These are phyloP conservation scores for Lasiosphaeriaceae sp. DNA, from an alignment of 495 filamentous ascomycete species.

Conservation along the genomic window DNA sequence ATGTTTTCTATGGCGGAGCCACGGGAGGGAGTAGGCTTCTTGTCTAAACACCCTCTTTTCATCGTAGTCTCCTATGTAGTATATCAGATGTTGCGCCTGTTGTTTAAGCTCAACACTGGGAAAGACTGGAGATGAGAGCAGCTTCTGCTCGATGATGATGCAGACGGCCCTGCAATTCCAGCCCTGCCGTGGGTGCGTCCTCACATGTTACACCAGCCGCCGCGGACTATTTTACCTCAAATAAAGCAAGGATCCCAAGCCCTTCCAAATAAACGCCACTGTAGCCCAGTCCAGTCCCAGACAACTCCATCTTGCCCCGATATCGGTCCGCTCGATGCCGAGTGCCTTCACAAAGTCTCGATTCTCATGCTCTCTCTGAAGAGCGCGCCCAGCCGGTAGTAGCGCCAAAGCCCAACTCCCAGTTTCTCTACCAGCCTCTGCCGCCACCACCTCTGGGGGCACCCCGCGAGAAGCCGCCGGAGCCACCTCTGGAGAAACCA, in stretches of 20 bases:
- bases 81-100: too few species aligned
- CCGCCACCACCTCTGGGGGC: constrained; percentile 23
- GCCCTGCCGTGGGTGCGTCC: neutral
- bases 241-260: constrained; percentile 20
- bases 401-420: neutral
- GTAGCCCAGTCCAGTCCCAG: constrained; percentile 23
- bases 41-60: too few species aligned
- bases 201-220: constrained; percentile 3
- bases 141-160: too few species aligned
- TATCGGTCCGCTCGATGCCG: constrained; percentile 12
- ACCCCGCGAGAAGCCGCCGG: constrained; percentile 17
- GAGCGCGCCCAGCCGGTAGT: neutral
- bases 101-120: too few species aligned
- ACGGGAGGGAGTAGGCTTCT: too few species aligned
- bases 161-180: too few species aligned
- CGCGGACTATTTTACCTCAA: neutral
- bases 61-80: too few species aligned
- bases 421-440: constrained; percentile 8
- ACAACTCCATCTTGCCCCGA: constrained; percentile 17
- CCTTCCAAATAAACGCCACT: constrained; percentile 24
- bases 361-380: neutral
- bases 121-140: too few species aligned
- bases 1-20: constrained; percentile 12
- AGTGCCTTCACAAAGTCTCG: constrained; percentile 2
- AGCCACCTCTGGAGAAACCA: constrained; percentile 19